Evolutionary conservation across 805 yeast species (phyloP), one percentile per base, ranked within the genome.

Genomic region (Candida boleticola): DNA sequence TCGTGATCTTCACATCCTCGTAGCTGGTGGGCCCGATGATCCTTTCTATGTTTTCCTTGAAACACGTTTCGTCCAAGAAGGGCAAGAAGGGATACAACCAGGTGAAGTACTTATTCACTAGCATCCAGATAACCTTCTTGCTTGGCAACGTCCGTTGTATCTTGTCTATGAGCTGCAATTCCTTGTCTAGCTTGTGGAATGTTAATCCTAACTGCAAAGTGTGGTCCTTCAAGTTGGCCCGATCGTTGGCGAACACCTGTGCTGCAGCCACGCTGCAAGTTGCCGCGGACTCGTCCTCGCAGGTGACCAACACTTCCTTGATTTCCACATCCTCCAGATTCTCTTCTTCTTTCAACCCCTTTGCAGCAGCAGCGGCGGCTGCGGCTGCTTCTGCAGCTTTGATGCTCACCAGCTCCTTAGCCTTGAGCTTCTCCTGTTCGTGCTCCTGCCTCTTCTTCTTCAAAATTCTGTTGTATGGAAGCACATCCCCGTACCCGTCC

Each of bases 61-160:
- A 76, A 29, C 52, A 49, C 2, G 45, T 49, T 43, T 69, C 66
- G 43, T 74, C 77, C 17, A 77, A 32, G 37, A 57, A 74, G 1
- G 82, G 82, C 58, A 67, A 62, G 47, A 68, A 74, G 2, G 80
- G 76, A 50, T 75, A 74, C 5, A 76, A 50, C 48, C 59, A 61
- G 17, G 52, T 50, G 54, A 74, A 76, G 50, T 66, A 77, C 3
- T 76, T 48, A 16, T 63, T 61, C 19, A 76, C 40, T 22, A 74
- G 61, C 25, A 65, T 50, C 72, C 73, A 74, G 4, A 70, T 54
- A 1, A 71, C 60, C 18, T 55, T 58, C 34, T 54, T 60, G 3
- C 58, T 48, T 0, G 82, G 82, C 5, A 74, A 49, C 0, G 63
- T 52, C 2, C 57, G 51, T 44, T 64, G 58, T 3, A 77, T 66